phyloP scores from a whole-genome alignment of 2,329 filamentous ascomycete species.

The Clonostachys sp. region DNA sequence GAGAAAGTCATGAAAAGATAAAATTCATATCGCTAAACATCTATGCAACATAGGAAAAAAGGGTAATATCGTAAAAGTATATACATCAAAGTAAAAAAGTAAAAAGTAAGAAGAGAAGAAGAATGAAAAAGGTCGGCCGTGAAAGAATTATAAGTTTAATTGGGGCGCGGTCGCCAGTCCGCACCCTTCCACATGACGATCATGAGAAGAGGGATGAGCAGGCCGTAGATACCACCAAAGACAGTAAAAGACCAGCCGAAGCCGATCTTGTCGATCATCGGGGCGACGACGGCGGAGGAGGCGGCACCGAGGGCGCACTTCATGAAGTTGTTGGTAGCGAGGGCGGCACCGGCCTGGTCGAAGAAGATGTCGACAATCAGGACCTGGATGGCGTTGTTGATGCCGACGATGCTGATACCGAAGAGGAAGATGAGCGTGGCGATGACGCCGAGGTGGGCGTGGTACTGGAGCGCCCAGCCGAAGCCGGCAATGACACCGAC shows the following conservation, averaged over 20 bases:
- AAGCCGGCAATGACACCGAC: conserved; percentile 33
- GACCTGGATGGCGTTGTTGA: conserved; percentile 37
- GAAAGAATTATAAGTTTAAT: too few species aligned
- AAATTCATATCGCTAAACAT: too few species aligned
- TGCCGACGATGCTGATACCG: conserved; percentile 35
- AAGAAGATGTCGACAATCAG: conserved; percentile 45
- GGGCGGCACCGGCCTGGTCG: conserved; percentile 34
- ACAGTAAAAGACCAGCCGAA: not conserved
- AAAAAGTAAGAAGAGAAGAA: too few species aligned
- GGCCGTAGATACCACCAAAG: not conserved
- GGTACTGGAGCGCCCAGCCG: conserved; percentile 32
- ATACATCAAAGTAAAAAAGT: too few species aligned
- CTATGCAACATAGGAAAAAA: too few species aligned
- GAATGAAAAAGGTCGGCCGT: too few species aligned
- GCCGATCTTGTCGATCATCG: not conserved
- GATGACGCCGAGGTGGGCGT: conserved; percentile 26
- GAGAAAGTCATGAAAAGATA: too few species aligned
- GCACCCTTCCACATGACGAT: not conserved
- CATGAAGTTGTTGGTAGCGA: conserved; percentile 43
- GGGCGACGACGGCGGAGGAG: conserved; percentile 15
- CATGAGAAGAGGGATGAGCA: not conserved
- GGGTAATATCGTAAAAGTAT: too few species aligned
- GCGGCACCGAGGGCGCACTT: conserved; percentile 41
- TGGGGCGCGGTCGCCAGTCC: not conserved
- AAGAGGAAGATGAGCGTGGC: conserved; percentile 32